Conservation (phyloP, 139 green algal genomes). For the Chlamydomonas urium region DNA sequence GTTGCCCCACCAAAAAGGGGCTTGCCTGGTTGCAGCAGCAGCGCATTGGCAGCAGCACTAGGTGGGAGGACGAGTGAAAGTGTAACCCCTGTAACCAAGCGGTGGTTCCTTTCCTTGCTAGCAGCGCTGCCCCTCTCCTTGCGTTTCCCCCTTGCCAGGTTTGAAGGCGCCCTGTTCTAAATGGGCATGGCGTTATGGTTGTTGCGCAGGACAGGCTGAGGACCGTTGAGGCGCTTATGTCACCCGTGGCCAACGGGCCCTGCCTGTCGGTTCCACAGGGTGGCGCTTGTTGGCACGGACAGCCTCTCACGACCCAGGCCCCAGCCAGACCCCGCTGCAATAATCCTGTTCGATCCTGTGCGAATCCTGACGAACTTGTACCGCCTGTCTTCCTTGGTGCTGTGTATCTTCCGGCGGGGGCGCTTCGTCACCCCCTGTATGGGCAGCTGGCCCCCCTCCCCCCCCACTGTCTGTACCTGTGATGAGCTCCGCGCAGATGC, state of each 20-base stretch:
- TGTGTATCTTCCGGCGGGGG: too few species aligned
- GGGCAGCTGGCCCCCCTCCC: not conserved
- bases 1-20: not conserved
- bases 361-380: too few species aligned
- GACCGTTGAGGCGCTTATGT: too few species aligned
- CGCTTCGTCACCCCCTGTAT: not conserved
- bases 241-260: not conserved
- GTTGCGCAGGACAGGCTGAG: not conserved
- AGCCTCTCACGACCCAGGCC: not conserved
- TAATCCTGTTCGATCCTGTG: not conserved
- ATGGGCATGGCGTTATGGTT: not conserved
- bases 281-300: not conserved
- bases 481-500: constrained; percentile 11
- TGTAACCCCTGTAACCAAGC: not conserved
- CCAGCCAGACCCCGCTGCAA: too few species aligned
- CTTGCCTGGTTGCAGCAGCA: not conserved
- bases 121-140: not conserved
- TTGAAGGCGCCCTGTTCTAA: too few species aligned
- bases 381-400: too few species aligned
- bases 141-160: too few species aligned
- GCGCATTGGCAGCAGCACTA: too few species aligned
- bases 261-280: not conserved
- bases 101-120: not conserved
- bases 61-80: not conserved
- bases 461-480: not conserved